These are phyloP conservation scores for Neurospora terricola DNA, from an alignment of 495 filamentous ascomycete genomes.

Conservation along the genomic window DNA sequence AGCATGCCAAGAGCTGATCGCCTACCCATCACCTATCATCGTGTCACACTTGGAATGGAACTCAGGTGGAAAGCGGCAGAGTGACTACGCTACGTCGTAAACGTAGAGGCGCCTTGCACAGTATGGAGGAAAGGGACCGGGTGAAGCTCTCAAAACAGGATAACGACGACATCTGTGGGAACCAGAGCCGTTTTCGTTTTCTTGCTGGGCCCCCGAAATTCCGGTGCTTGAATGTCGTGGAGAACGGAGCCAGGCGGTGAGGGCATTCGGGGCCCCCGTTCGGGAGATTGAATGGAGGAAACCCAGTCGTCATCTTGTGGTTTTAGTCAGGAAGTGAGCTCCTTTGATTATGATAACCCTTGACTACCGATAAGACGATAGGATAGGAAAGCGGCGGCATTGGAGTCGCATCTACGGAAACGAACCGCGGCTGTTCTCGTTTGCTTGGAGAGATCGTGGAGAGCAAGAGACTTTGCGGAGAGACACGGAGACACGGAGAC, in stretches of 20 bases:
- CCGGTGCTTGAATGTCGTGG: neutral
- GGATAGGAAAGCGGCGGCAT: neutral
- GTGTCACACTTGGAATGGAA: neutral
- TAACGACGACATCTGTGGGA: neutral
- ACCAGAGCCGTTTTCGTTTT: neutral
- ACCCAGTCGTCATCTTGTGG: neutral
- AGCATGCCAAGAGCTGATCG: neutral
- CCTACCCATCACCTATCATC: neutral
- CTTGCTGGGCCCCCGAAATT: neutral
- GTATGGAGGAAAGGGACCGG: neutral
- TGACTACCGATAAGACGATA: neutral
- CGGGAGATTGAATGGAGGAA: neutral
- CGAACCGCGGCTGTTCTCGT: neutral
- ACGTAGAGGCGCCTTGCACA: neutral
- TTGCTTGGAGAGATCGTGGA: neutral
- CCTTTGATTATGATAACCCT: neutral
- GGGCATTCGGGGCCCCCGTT: neutral
- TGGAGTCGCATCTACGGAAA: neutral
- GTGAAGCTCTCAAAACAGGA: neutral
- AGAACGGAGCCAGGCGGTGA: neutral
- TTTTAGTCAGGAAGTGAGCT: neutral
- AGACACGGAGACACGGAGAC: neutral
- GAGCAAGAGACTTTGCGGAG: neutral
- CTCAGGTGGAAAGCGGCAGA: neutral
- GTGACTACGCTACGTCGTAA: neutral